Conservation (phyloP, 441 rosid species). For the Populus trichocarpa region DNA sequence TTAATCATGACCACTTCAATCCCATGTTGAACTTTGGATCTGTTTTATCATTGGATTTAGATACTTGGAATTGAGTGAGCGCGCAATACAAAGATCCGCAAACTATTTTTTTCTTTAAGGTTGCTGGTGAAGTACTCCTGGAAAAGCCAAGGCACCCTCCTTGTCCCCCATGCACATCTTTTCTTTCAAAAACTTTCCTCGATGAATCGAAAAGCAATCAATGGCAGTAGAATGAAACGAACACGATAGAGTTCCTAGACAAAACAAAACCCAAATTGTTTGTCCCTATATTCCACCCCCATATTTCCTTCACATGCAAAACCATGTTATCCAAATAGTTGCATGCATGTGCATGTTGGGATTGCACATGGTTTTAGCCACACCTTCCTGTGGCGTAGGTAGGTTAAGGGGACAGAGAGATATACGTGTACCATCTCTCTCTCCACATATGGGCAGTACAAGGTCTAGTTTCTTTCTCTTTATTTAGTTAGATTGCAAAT, state of each 20-base stretch:
- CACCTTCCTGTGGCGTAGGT: conserved; percentile 3
- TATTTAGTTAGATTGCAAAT: neutral
- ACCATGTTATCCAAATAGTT: conserved; percentile 25
- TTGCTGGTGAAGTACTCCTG: conserved; percentile 3
- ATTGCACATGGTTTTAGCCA: conserved; percentile 31
- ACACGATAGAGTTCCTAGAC: neutral
- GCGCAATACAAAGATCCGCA: conserved; percentile 7
- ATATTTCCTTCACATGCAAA: conserved; percentile 32
- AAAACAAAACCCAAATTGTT: conserved; percentile 11
- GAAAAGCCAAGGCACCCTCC: conserved; percentile 7
- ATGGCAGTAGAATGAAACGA: neutral
- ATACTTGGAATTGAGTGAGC: conserved; percentile 28
- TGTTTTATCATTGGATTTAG: conserved; percentile 32
- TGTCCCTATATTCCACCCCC: conserved; percentile 11
- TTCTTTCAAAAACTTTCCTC: neutral
- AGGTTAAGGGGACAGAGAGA: neutral
- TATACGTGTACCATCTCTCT: neutral
- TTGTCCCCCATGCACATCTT: neutral
- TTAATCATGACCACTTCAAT: conserved; percentile 22
- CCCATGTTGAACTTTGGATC: conserved; percentile 28
- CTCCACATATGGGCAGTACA: neutral
- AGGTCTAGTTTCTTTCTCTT: neutral
- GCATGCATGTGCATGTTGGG: conserved; percentile 30
- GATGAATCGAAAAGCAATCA: neutral
- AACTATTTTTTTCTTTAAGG: neutral